Base-by-base conservation (phyloP, 371 early-diverging fungal genomes). In the Mucor indicus region DNA sequence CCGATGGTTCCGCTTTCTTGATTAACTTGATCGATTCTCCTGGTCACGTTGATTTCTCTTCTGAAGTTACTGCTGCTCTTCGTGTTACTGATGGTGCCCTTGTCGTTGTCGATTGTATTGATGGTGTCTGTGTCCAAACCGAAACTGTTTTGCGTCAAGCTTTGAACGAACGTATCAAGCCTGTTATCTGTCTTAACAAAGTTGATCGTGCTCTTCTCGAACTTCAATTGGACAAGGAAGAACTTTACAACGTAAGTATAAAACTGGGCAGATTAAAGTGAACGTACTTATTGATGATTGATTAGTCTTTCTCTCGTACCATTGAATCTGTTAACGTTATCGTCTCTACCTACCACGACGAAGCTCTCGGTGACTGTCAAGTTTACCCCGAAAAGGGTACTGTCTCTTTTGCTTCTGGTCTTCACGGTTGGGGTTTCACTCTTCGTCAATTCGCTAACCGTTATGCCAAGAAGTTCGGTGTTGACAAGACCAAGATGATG, bases 371-470 rank as follows among this genome's bases (percentile, higher is more conserved):
- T 67, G 74, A 68, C 53, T 62, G 60, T 47, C 69, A 69, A 44
- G 69, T 69, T 55, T 87, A 85, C 79, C 96, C 98, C 55, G 93
- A 96, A 67, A 67, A 85, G 65, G 98, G 98, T 64, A 98, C 98
- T 65, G 95, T 99, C 61, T 95, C 98, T 53, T 99, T 99, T 75
- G 99, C 98, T 63, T 98, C 99, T 60, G 99, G 98, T 83, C 90
- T 99, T 50, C 99, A 99, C 86, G 99, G 98, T 60, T 99, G 99
- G 99, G 99, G 95, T 76, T 99, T 99, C 88, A 99, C 99, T 53
- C 92, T 99, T 47, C 95, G 93, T 67, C 97, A 96, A 79, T 98
- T 99, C 66, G 98, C 99, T 58, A 73, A 80, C 56, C 92, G 96
- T 57, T 99, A 97, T 80, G 75, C 96, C 72, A 95, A 96, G 87